Evolutionary conservation across 345 rosid species (phyloP).

Genomic region (Brassica incana): DNA sequence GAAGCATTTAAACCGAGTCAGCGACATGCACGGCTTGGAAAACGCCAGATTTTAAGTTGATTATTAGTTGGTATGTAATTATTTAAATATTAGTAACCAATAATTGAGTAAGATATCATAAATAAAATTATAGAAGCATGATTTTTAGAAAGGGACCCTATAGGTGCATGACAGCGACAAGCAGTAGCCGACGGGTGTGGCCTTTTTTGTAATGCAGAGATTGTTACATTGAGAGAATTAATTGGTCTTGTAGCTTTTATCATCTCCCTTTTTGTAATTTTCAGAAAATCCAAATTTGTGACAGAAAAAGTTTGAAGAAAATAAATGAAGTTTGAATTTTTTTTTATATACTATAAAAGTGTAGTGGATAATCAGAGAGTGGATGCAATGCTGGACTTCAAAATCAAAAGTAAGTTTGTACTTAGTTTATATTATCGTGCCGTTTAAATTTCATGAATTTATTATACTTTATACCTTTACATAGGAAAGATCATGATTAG

Average conservation of each 20-base stretch:
- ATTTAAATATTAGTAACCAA: slow-evolving; percentile 6
- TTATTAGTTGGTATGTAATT: slow-evolving; percentile 21
- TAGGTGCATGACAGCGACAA: slow-evolving; percentile 35
- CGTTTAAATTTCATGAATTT: slow-evolving; percentile 8
- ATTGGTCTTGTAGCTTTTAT: slow-evolving; percentile 34
- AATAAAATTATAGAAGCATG: slow-evolving; percentile 12
- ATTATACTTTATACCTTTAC: background rate
- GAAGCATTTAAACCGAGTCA: slow-evolving; percentile 88
- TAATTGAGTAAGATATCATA: slow-evolving; percentile 25
- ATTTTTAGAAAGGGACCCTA: slow-evolving; percentile 20
- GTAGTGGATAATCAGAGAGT: slow-evolving; percentile 35
- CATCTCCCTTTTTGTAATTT: slow-evolving; percentile 26
- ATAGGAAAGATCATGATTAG: slow-evolving; percentile 27
- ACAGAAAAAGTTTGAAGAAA: slow-evolving; percentile 4
- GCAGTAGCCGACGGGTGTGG: slow-evolving; percentile 41
- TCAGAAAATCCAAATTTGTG: slow-evolving; percentile 23
- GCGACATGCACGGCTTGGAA: slow-evolving; percentile 98
- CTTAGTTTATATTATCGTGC: slow-evolving; percentile 27
- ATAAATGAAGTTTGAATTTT: background rate
- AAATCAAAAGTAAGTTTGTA: slow-evolving; percentile 12
- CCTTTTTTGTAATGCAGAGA: slow-evolving; percentile 34
- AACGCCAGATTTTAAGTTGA: slow-evolving; percentile 78
- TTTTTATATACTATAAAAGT: background rate
- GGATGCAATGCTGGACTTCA: slow-evolving; percentile 29
- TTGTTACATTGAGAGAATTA: slow-evolving; percentile 34